These are phyloP conservation scores for Immersiporthe knoxdaviesiana DNA, from an alignment of 2,329 filamentous ascomycete species.

Conservation along the genomic window DNA sequence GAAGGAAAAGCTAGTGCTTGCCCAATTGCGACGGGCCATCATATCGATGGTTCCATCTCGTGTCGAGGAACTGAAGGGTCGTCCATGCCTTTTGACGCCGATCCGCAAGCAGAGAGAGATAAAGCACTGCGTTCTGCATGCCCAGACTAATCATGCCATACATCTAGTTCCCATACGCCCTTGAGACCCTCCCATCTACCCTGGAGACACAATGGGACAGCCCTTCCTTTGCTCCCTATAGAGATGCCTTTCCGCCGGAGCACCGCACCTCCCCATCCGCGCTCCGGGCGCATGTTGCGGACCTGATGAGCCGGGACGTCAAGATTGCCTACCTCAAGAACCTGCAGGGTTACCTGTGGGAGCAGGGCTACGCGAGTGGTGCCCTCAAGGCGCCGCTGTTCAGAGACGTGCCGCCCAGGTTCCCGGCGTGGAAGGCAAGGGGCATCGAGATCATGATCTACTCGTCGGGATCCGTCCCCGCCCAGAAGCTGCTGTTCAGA, in stretches of 20 bases:
- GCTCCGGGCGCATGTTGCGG: constrained; percentile 68
- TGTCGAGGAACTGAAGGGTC: neutral
- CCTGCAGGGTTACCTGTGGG: constrained; percentile 80
- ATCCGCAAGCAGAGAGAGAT: constrained; percentile 10
- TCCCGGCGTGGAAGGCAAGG: constrained; percentile 60
- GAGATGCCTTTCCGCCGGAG: constrained; percentile 70
- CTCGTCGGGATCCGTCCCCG: constrained; percentile 78
- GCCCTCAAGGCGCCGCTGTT: constrained; percentile 75
- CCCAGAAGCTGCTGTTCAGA: constrained; percentile 78
- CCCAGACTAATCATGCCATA: neutral
- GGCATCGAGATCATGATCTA: constrained; percentile 73
- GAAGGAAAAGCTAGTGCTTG: neutral
- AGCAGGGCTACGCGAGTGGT: constrained; percentile 71
- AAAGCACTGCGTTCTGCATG: constrained; percentile 20
- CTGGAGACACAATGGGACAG: constrained; percentile 70
- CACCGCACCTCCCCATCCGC: constrained; percentile 60
- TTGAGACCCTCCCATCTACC: constrained; percentile 66
- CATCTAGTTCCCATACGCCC: constrained; percentile 76
- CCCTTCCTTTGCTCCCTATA: constrained; percentile 67
- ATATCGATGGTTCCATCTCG: neutral
- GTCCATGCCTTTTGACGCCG: neutral
- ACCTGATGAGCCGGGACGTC: constrained; percentile 72
- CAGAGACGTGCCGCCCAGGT: constrained; percentile 68
- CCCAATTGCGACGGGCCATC: neutral
- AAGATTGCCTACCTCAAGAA: constrained; percentile 79